Evolutionary conservation across 306 rosid genomes (phyloP).

Genomic region (Medicago lupulina): DNA sequence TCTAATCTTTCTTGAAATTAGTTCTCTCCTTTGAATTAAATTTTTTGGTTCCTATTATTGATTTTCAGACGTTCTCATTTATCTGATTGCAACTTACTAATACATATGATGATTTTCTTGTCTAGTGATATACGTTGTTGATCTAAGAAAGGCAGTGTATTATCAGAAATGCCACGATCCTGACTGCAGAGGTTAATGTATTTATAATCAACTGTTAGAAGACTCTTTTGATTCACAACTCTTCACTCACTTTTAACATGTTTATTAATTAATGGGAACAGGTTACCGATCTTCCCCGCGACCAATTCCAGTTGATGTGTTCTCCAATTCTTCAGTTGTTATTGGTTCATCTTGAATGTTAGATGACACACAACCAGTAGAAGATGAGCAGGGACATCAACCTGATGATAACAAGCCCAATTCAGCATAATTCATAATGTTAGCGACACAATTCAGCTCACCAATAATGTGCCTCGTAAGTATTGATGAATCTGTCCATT

Average conservation of each 20-base stretch:
- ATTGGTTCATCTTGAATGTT: slow-evolving; percentile 46
- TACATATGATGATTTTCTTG: slow-evolving; percentile 44
- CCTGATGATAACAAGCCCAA: slow-evolving; percentile 37
- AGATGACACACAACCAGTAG: slow-evolving; percentile 41
- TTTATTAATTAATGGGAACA: slow-evolving; percentile 45
- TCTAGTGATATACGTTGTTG: slow-evolving; percentile 86
- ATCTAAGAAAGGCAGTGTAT: slow-evolving; percentile 77
- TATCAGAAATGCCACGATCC: slow-evolving; percentile 98
- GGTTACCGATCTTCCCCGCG: slow-evolving; percentile 85
- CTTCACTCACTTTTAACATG: slow-evolving; percentile 31
- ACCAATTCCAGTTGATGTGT: slow-evolving; percentile 62
- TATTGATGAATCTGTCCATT: neutral
- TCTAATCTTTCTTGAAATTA: too few species aligned
- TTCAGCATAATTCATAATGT: slow-evolving; percentile 34
- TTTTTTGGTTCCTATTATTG: too few species aligned
- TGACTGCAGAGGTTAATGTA: slow-evolving; percentile 80
- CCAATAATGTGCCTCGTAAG: slow-evolving; percentile 10
- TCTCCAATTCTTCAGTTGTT: slow-evolving; percentile 51
- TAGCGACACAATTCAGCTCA: slow-evolving; percentile 2
- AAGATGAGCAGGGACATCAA: slow-evolving; percentile 40
- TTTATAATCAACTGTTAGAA: neutral
- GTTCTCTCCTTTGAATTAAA: too few species aligned
- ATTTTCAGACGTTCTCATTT: too few species aligned
- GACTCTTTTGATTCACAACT: slow-evolving; percentile 4
- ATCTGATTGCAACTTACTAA: slow-evolving; percentile 43